These are phyloP conservation scores for Backusella liffmaniae DNA, from an alignment of 192 early-diverging fungal genomes.

Conservation along the genomic window DNA sequence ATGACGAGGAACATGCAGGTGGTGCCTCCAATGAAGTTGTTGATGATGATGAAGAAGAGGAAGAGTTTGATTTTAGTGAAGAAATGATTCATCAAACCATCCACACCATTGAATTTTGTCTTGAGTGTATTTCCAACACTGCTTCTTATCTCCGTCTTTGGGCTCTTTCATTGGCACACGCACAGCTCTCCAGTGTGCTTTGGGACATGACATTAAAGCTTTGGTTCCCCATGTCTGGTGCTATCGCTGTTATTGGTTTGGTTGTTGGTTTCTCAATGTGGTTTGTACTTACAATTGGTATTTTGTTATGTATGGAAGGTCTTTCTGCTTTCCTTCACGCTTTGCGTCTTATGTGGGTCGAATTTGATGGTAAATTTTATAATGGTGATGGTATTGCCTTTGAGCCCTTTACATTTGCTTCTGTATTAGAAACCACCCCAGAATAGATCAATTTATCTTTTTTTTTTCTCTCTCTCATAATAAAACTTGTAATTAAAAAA, in stretches of 20 bases:
- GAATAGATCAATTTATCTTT: not conserved
- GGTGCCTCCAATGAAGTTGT: conserved; percentile 67
- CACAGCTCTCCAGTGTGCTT: conserved; percentile 95
- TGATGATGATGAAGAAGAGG: conserved; percentile 62
- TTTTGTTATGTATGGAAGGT: conserved; percentile 85
- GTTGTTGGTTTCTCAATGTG: conserved; percentile 84
- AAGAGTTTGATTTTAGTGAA: conserved; percentile 90
- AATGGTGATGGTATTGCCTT: conserved; percentile 86
- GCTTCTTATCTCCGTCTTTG: conserved; percentile 98
- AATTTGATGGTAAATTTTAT: conserved; percentile 99
- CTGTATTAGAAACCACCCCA: conserved; percentile 7
- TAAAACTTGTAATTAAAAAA: not conserved
- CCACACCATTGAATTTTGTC: conserved; percentile 98
- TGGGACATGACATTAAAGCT: conserved; percentile 88
- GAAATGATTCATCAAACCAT: conserved; percentile 96
- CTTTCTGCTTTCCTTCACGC: conserved; percentile 87
- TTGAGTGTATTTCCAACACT: conserved; percentile 97
- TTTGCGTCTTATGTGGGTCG: conserved; percentile 94
- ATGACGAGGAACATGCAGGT: conserved; percentile 36
- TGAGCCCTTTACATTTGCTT: conserved; percentile 86
- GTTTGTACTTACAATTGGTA: conserved; percentile 81
- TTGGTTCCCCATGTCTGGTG: conserved; percentile 48
- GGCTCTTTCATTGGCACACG: conserved; percentile 97
- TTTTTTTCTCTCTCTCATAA: not conserved
- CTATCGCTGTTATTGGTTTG: conserved; percentile 65